These are phyloP conservation scores for Gyromitra esculenta DNA, from an alignment of 2,329 filamentous ascomycete genomes.

Conservation along the genomic window DNA sequence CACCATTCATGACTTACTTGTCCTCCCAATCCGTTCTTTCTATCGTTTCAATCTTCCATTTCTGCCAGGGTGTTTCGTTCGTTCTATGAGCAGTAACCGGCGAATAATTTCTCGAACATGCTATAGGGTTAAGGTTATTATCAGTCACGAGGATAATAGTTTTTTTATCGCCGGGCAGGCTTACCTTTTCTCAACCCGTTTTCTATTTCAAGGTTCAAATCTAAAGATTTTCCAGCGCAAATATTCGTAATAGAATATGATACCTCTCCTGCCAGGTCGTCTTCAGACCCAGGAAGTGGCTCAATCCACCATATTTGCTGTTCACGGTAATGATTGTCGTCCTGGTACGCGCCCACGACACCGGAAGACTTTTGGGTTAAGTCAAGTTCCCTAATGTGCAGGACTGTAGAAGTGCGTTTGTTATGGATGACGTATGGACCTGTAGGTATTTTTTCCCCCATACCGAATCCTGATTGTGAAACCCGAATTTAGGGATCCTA, in stretches of 20 bases:
- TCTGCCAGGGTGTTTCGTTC: neutral
- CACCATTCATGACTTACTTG: neutral
- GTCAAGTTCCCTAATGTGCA: conserved; percentile 4
- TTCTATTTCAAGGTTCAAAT: neutral
- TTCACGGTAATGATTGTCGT: conserved; percentile 12
- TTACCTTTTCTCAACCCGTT: neutral
- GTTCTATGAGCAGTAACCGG: neutral
- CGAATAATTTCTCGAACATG: neutral
- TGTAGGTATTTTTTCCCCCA: conserved; percentile 1
- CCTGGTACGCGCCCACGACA: neutral
- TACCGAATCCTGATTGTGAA: neutral
- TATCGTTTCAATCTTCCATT: conserved; percentile 8
- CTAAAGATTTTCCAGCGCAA: neutral
- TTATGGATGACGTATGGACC: conserved; percentile 14
- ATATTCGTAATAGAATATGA: conserved; percentile 4
- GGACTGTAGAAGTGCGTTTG: neutral
- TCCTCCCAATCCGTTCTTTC: neutral
- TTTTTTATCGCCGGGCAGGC: too few species aligned
- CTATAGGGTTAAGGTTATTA: neutral
- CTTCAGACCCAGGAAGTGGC: neutral
- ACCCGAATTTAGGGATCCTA: neutral
- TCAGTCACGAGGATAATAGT: neutral
- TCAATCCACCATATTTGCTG: conserved; percentile 21
- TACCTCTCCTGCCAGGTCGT: neutral
- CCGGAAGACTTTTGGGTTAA: neutral